Percentiles rank a stretch among this genome's conserved stretches.
Conservation (phyloP, 148 eudicot species). For the Camellia granthamiana region DNA sequence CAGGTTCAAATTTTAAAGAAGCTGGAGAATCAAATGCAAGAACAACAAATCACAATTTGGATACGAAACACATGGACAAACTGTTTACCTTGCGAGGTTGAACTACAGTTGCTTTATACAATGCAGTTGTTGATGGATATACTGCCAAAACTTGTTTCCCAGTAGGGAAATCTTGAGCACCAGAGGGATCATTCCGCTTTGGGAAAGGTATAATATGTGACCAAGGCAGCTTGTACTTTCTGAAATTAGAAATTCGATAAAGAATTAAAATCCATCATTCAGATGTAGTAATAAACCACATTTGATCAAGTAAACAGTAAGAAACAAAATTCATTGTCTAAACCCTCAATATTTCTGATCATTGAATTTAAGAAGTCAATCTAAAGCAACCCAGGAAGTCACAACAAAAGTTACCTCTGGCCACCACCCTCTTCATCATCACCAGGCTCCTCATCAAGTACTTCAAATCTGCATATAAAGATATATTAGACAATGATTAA, state of each 20-base stretch:
- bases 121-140: conserved; percentile 89
- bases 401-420: conserved; percentile 59
- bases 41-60: neutral
- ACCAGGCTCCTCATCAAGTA: conserved; percentile 91
- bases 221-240: conserved; percentile 77
- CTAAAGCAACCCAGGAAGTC: neutral
- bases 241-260: conserved; percentile 25
- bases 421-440: conserved; percentile 87
- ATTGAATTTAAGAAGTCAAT: neutral
- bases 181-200: conserved; percentile 62
- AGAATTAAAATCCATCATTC: conserved; percentile 8
- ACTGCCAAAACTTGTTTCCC: conserved; percentile 88
- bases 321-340: neutral
- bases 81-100: conserved; percentile 63
- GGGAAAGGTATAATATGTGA: conserved; percentile 94
- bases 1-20: conserved; percentile 1
- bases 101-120: conserved; percentile 93
- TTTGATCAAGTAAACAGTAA: neutral
- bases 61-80: neutral
- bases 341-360: neutral
- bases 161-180: conserved; percentile 66
- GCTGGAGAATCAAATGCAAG: neutral
- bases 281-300: neutral
- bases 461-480: conserved; percentile 64
- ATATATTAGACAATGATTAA: neutral